These are phyloP conservation scores for Ganoderma multipileum DNA, from an alignment of 1,284 basidiomycete species.

Conservation along the genomic window DNA sequence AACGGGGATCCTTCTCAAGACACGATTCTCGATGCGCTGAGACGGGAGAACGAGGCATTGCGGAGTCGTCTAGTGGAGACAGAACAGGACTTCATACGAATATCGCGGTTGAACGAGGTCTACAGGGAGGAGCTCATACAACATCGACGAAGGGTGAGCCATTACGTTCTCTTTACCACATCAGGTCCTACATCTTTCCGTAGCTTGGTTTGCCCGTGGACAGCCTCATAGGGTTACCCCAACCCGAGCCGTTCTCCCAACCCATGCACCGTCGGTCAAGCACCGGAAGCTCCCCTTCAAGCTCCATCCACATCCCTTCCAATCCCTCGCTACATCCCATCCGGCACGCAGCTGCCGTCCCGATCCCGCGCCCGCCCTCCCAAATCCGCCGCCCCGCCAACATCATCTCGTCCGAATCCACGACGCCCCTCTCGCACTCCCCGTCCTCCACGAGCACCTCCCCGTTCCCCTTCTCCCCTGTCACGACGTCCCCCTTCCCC, in stretches of 20 bases:
- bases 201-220: constrained; percentile 79
- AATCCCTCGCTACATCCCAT: constrained; percentile 38
- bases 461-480: constrained; percentile 60
- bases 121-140: constrained; percentile 84
- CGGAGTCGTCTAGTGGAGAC: constrained; percentile 68
- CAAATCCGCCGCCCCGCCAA: constrained; percentile 60
- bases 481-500: constrained; percentile 58
- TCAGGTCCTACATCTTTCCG: constrained; percentile 3
- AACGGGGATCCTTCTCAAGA: constrained; percentile 62
- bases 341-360: constrained; percentile 54
- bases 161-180: not conserved
- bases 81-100: constrained; percentile 76
- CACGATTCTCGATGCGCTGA: constrained; percentile 74
- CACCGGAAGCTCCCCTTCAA: constrained; percentile 53
- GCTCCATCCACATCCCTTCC: constrained; percentile 46
- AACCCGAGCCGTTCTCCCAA: constrained; percentile 70
- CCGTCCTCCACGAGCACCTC: constrained; percentile 65
- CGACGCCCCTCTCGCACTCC: constrained; percentile 65
- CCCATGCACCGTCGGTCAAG: constrained; percentile 65
- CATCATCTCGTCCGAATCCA: constrained; percentile 49
- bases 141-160: constrained; percentile 72
- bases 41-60: constrained; percentile 77
- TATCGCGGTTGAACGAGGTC: constrained; percentile 77
- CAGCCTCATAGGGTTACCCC: constrained; percentile 71
- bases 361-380: constrained; percentile 73